Base-by-base conservation (phyloP, 2,329 filamentous ascomycete genomes). In the Cladosporium cucumerinum region DNA sequence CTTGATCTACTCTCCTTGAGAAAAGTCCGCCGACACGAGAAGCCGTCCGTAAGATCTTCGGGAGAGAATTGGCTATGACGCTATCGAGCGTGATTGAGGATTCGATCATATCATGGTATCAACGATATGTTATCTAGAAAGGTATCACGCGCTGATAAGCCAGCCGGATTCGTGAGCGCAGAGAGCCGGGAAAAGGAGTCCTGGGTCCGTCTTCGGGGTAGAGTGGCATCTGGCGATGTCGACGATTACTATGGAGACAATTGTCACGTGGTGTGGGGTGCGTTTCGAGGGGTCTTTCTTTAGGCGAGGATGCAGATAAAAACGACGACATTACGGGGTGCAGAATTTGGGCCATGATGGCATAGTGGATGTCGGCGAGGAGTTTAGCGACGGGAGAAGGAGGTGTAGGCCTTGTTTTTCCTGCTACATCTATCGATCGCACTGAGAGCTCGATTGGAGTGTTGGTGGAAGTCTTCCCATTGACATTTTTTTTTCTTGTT, bases 241-340 rank as follows among this genome's bases (percentile, higher is more conserved):
- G 39, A 46, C 39, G 2, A 46, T 21, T 46, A 21, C 2, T 46
- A 46, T 46, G 39, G 39, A 2, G 39, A 52, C 25, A 4, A 3
- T 18, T 36, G 34, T 59, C 57, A 48, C 57, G 57, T 48, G 57
- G 36, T 59, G 25, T 61, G 58, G 58, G 58, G 58, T 61, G 58
- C 58, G 26, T 61, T n/a, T 61, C 51, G 30, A 32, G 51, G 51
- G 26, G n/a, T 32, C 16, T 46, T 48, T 21, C 16, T 46, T 59
- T 49, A 59, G 18, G 57, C 39, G 36, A 59, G 34, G 25, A 36
- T 30, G 23, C 48, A 28, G 48, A 25, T 25, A 28, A 26, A 21
- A 28, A 58, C 55, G 55, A 58, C 55, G 34, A 43, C 34, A 58
- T 59, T 34, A 61, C 46, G 58, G 58, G 39, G 43, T 61, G 60